Evolutionary conservation across 768 basidiomycete genomes (phyloP), one percentile per base, ranked within the genome.

Genomic region (Tylopilus balloui): DNA sequence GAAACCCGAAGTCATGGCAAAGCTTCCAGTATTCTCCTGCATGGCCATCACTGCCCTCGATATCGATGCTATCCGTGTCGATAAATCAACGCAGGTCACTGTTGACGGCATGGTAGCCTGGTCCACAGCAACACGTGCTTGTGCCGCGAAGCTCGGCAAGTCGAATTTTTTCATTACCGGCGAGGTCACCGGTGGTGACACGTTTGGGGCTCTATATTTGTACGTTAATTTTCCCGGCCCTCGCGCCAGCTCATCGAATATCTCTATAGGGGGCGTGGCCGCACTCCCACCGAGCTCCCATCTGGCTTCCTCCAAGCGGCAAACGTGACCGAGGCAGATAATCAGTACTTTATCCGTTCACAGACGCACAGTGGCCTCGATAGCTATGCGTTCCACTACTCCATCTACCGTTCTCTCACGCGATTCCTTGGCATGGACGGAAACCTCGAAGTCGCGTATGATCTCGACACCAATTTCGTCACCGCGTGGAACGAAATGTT

Each of bases 361-460:
- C 72, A 76, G 14, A 72, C 73, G 6, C 60, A 75, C 17, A 81
- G 79, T 50, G 86, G 70, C 20, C 73, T 96, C 42, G 93, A 96
- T 58, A 73, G 75, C 29, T 82, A 83, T 40, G 92, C 93, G 1
- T 95, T 95, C 75, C 93, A 96, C 66, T 96, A 95, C 67, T 95
- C 93, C 39, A 85, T 86, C 47, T 95, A 96, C 63, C 93, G 93
- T 50, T 72, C 87, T 3, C 71, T 95, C 45, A 73, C 84, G 25
- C 88, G 93, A 42, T 91, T 93, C 73, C 77, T 95, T 40, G 93
- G 92, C 45, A 94, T 95, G 92, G 93, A 96, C 62, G 93, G 93
- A 59, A 95, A 96, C 65, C 74, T 96, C 28, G 78, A 86, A 53
- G 93, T 92, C 45, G 92, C 90, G 10, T 94, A 86, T 67, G 93